Conservation (phyloP, 2,329 filamentous ascomycete genomes). For the Xylariaceae sp. region DNA sequence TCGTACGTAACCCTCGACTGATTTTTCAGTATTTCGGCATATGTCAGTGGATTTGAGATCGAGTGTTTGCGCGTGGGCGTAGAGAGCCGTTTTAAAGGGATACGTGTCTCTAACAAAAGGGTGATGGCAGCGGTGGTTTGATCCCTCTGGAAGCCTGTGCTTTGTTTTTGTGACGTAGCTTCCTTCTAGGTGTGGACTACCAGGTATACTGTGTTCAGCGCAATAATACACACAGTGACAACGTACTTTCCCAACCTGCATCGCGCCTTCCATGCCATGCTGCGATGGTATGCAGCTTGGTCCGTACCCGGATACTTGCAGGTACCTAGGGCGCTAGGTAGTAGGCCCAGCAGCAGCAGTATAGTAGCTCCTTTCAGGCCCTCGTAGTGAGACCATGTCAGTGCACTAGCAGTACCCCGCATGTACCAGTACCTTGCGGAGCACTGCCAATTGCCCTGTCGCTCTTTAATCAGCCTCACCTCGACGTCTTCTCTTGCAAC, state of each 20-base stretch:
- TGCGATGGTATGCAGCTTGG: no score
- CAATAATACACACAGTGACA: neutral
- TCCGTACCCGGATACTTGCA: neutral
- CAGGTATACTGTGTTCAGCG: neutral
- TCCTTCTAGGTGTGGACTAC: neutral
- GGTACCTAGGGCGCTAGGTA: neutral
- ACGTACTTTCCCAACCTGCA: neutral
- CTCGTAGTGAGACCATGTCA: neutral
- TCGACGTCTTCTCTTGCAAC: neutral
- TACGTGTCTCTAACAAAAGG: neutral
- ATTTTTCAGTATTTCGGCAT: neutral
- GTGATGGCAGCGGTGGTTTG: neutral
- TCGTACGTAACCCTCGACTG: neutral
- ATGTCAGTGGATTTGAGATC: neutral
- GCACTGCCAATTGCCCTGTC: neutral
- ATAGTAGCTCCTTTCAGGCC: neutral
- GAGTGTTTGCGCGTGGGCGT: neutral
- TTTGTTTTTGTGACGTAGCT: constrained; percentile 2
- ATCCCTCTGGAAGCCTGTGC: neutral
- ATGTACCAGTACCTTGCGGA: neutral
- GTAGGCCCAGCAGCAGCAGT: neutral
- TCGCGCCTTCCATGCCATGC: no score
- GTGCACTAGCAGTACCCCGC: neutral
- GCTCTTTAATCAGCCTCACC: neutral
- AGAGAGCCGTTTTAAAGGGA: neutral